Conservation (phyloP, 2,329 filamentous ascomycete species). For the Phoma sp. region DNA sequence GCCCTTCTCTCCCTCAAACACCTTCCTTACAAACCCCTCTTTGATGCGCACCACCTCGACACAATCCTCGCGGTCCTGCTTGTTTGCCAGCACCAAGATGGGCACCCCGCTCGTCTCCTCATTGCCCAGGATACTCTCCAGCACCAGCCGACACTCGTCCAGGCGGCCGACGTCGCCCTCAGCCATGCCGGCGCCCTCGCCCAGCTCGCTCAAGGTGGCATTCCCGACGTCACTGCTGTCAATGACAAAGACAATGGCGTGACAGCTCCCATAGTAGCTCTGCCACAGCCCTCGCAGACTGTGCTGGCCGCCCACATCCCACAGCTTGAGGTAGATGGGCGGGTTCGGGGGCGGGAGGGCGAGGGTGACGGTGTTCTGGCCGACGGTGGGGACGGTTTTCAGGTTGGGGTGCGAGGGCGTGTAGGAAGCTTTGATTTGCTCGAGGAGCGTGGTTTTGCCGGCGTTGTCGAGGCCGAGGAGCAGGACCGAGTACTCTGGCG, state of each 20-base stretch:
- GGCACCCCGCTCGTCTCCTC: constrained; percentile 91
- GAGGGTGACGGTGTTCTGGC: constrained; percentile 94
- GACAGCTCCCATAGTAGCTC: constrained; percentile 92
- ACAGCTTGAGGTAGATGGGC: constrained; percentile 97
- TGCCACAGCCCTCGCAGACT: constrained; percentile 91
- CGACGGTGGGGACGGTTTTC: constrained; percentile 94
- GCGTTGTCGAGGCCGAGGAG: constrained; percentile 97
- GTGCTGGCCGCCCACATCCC: constrained; percentile 96
- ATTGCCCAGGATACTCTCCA: constrained; percentile 89
- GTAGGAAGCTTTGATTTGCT: constrained; percentile 93
- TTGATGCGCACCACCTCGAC: constrained; percentile 98
- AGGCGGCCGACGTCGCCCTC: constrained; percentile 63
- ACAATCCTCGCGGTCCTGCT: constrained; percentile 96
- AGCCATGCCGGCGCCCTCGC: constrained; percentile 40
- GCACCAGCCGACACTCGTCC: constrained; percentile 86
- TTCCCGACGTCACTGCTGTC: constrained; percentile 94
- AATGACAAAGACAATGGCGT: constrained; percentile 97
- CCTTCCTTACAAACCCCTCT: constrained; percentile 91
- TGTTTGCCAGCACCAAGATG: constrained; percentile 91
- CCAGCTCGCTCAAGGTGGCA: constrained; percentile 68
- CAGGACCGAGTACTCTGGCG: constrained; percentile 93
- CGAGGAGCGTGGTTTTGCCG: constrained; percentile 97
- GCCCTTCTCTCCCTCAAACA: constrained; percentile 93
- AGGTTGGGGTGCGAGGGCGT: constrained; percentile 70
- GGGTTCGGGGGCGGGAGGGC: constrained; percentile 66